These are phyloP conservation scores for Lagenidium giganteum DNA, from an alignment of 352 stramenopile species.

Conservation along the genomic window DNA sequence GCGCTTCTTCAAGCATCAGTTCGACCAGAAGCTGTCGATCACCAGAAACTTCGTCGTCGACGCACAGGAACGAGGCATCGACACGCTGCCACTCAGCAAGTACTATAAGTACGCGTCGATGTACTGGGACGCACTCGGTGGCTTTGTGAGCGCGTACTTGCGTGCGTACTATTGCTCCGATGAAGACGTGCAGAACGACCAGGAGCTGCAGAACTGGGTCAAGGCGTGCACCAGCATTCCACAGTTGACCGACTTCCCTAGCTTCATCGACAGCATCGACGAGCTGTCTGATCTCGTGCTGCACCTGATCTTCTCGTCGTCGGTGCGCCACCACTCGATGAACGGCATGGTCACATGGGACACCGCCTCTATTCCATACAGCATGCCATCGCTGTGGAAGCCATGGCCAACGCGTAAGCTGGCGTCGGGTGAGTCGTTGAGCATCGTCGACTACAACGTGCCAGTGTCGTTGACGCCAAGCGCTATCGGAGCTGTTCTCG, in stretches of 20 bases:
- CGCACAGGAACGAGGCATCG: constrained; percentile 4
- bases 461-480: neutral
- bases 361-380: constrained; percentile 9
- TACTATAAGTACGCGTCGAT: constrained; percentile 7
- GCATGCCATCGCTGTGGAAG: constrained; percentile 12
- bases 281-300: constrained; percentile 22
- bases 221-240: constrained; percentile 15
- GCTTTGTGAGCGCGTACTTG: constrained; percentile 37
- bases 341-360: constrained; percentile 37
- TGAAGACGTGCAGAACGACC: constrained; percentile 15
- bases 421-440: neutral
- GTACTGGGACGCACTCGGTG: constrained; percentile 14
- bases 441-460: constrained; percentile 3
- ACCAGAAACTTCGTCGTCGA: constrained; percentile 7
- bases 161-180: constrained; percentile 26
- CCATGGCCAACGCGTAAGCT: constrained; percentile 7
- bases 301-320: constrained; percentile 32
- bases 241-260: constrained; percentile 28
- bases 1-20: constrained; percentile 23
- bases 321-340: constrained; percentile 41
- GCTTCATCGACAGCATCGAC: constrained; percentile 8
- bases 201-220: constrained; percentile 43
- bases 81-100: constrained; percentile 12
- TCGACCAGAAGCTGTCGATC: too few species aligned
- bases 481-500: neutral